Evolutionary conservation across 2,329 filamentous ascomycete genomes (phyloP), one percentile per base, ranked within the genome.

Genomic region (Mycosphaerella arachidis): DNA sequence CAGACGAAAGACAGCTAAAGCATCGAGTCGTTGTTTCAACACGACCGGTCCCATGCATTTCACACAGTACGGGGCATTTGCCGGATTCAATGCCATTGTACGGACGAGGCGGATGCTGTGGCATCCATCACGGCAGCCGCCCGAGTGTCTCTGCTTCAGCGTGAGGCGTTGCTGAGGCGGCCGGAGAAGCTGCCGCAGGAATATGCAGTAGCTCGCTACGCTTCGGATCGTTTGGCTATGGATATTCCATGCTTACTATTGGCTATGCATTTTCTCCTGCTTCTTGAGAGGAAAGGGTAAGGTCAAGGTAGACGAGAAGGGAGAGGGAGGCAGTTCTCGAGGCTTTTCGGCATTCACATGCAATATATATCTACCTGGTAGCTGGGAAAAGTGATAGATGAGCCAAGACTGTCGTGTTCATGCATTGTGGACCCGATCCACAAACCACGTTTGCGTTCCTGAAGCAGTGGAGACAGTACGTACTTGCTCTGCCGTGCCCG

Each of bases 391-490:
- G 27, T 16, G 16, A 46, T 55, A 43, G 24, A 55, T 46, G 35
- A 55, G 46, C 18, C 46, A 50, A 50, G 46, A 55, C 53, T 57
- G 48, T 52, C 24, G 55, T 57, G 46, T 52, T 57, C 46, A 57
- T 52, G 55, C 55, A 48, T 48, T 16, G 55, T 51, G 55, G 46
- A 31, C 46, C 45, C 27, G 55, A 33, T 46, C 55, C 55, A 52
- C 55, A 30, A 37, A 57, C 45, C 55, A 57, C 46, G 55, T 57
- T 48, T 24, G 20, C 45, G 18, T 48, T 57, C 46, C 43, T 48
- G 31, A 37, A 43, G 7, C 29, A 33, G 55, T 48, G 33, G 46
- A 43, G 43, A 50, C 30, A 43, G 54, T 37, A 53, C 51, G 51
- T 53, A 53, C 40, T 43, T 18, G 31, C 40, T 43, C 48, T 50